A percentile compares a stretch with the other conserved stretches of the same genome.
phyloP scores from a whole-genome alignment of 2,329 filamentous ascomycete genomes.

The Pseudogymnoascus sp. region DNA sequence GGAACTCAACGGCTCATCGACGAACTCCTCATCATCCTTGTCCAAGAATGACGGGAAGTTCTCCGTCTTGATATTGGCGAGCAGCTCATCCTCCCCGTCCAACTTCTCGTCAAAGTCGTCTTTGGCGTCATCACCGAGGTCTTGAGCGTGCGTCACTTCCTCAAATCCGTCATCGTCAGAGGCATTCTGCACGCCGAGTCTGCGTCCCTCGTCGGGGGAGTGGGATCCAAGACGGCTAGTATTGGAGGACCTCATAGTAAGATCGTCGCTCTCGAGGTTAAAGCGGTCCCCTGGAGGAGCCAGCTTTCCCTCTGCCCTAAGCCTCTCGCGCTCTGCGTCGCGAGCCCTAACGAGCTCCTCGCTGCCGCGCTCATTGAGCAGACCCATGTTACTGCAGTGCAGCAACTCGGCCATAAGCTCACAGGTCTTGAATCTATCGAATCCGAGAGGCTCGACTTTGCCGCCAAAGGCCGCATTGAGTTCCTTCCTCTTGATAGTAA shows the following conservation, averaged over 20 bases:
- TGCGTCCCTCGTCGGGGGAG: conserved; percentile 59
- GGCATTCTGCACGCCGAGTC: conserved; percentile 70
- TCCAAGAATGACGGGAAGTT: conserved; percentile 39
- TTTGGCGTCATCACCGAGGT: conserved; percentile 65
- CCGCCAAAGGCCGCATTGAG: conserved; percentile 83
- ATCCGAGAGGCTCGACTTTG: conserved; percentile 88
- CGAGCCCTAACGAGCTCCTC: conserved; percentile 77
- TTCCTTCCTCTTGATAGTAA: conserved; percentile 61
- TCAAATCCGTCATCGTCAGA: conserved; percentile 90
- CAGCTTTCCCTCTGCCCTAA: conserved; percentile 72
- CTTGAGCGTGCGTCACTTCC: conserved; percentile 65
- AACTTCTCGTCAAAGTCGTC: conserved; percentile 58
- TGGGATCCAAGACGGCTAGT: conserved; percentile 35
- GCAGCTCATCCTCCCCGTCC: conserved; percentile 45
- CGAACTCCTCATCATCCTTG: conserved; percentile 65
- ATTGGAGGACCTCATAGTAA: conserved; percentile 51
- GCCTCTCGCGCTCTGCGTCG: conserved; percentile 71
- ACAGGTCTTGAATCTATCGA: conserved; percentile 97
- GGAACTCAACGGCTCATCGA: conserved; percentile 70
- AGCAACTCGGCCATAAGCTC: conserved; percentile 96
- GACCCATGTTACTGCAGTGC: conserved; percentile 97
- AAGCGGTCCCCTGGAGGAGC: conserved; percentile 35
- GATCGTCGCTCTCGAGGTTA: conserved; percentile 46
- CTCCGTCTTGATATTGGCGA: conserved; percentile 27
- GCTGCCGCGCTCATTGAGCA: conserved; percentile 85